Percentiles rank a stretch among this genome's conserved stretches.
Conservation (phyloP, 2,329 filamentous ascomycete species). For the Nigrograna mackinnonii region DNA sequence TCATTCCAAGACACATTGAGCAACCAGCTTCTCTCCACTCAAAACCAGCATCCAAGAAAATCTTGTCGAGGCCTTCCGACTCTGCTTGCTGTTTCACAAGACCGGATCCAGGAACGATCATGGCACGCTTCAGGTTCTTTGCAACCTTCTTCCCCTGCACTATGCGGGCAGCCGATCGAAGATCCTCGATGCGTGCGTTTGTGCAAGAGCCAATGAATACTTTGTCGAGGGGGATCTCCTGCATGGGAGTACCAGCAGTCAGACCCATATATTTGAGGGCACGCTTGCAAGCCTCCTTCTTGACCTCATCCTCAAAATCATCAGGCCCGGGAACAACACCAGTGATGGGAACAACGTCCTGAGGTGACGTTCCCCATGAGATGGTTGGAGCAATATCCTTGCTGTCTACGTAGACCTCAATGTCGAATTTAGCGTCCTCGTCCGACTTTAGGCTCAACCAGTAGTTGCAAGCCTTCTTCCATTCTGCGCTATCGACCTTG, state of each 20-base stretch:
- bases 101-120: slow-evolving; percentile 96
- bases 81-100: slow-evolving; percentile 93
- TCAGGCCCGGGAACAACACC: slow-evolving; percentile 89
- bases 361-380: slow-evolving; percentile 95
- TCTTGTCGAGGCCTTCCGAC: slow-evolving; percentile 87
- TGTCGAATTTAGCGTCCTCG: slow-evolving; percentile 85
- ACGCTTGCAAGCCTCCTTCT: slow-evolving; percentile 77
- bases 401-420: slow-evolving; percentile 84
- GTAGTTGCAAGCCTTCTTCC: slow-evolving; percentile 85
- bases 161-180: slow-evolving; percentile 82
- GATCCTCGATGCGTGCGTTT: slow-evolving; percentile 94
- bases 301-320: slow-evolving; percentile 77
- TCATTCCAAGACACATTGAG: slow-evolving; percentile 99
- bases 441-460: slow-evolving; percentile 89
- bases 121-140: slow-evolving; percentile 85
- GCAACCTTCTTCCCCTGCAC: slow-evolving; percentile 88
- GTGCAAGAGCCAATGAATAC: slow-evolving; percentile 98
- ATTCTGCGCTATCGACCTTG: slow-evolving; percentile 79
- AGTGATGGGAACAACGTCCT: slow-evolving; percentile 94
- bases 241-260: slow-evolving; percentile 81
- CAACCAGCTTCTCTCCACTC: slow-evolving; percentile 98
- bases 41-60: slow-evolving; percentile 90
- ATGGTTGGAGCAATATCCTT: slow-evolving; percentile 94
- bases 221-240: slow-evolving; percentile 92
- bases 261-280: slow-evolving; percentile 98